Evolutionary conservation across 305 asterid species (phyloP), one percentile per base, ranked within the genome.

Genomic region (Vinca major): DNA sequence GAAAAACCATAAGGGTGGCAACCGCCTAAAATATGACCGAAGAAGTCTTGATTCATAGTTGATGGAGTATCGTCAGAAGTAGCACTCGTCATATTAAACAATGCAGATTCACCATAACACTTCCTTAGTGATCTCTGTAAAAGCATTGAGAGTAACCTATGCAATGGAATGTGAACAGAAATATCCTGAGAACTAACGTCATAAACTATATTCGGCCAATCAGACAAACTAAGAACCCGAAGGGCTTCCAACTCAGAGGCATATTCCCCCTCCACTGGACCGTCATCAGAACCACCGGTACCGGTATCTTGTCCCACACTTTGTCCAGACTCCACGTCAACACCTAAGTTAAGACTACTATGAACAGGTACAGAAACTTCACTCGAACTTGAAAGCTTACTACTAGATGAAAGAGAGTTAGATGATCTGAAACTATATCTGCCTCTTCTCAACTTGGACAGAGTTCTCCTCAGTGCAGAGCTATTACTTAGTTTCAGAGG

Each of bases 1-100:
- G 99, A 89, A 83, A 94, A 91, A 52, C 99, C 98, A 76, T 74
- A 63, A 66, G 98, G 96, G 79, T 91, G 95, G 75, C 91, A 86
- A 67, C 96, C 95, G 67, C 89, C 93, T 79, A 94, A 78, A 67
- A 94, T 79, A 62, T 80, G 85, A 81, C 85, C 82, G 77, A 94
- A 85, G 70, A 91, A 91, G 69, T 88, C 90, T 40, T 72, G 77
- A 52, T 70, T 43, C 65, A 73, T 75, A 41, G 81, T 75, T 69
- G 80, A 73, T 55, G 87, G 81, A 71, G 68, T 67, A 68, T 81
- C 87, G 21, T 81, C 75, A 41, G 77, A 66, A 76, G 78, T 57
- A 77, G 76, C 75, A 77, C 72, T 54, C 45, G 47, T 70, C 65
- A 40, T 70, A 73, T 64, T 61, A 55, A 75, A 72, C 20, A 80